Evolutionary conservation across 225 moss, liverwort and hornwort species (phyloP).

Genomic region (Bryum argenteum): DNA sequence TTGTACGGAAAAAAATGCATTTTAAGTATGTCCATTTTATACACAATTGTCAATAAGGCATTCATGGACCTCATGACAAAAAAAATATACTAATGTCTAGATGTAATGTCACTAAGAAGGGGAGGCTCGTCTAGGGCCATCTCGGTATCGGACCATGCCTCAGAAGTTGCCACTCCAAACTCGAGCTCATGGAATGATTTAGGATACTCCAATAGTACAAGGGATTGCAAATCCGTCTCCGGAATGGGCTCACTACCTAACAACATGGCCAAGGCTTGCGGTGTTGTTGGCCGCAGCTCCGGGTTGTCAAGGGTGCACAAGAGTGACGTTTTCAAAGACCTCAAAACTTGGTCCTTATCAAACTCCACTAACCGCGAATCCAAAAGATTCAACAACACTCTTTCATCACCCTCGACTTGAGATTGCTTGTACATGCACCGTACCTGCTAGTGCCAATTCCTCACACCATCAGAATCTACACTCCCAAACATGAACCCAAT

Average conservation of each 20-base stretch:
- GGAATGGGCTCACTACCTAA: slow-evolving; percentile 32
- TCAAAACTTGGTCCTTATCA: slow-evolving; percentile 34
- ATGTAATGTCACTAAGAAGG: slow-evolving; percentile 19
- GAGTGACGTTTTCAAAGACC: slow-evolving; percentile 45
- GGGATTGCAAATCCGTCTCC: slow-evolving; percentile 37
- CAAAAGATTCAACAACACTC: slow-evolving; percentile 33
- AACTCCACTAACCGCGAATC: slow-evolving; percentile 33
- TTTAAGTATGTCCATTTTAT: too few relatives aligned
- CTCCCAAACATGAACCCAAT: background rate
- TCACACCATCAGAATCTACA: background rate
- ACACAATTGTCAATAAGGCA: too few relatives aligned
- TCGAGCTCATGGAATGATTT: slow-evolving; percentile 22
- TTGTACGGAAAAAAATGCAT: too few relatives aligned
- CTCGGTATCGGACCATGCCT: slow-evolving; percentile 24
- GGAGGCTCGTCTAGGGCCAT: slow-evolving; percentile 20
- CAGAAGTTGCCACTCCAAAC: background rate
- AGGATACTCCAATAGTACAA: slow-evolving; percentile 32
- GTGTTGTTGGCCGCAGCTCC: slow-evolving; percentile 33
- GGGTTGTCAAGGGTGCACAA: slow-evolving; percentile 51
- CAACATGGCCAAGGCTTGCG: slow-evolving; percentile 34
- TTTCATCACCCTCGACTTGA: slow-evolving; percentile 7
- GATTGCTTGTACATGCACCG: slow-evolving; percentile 49
- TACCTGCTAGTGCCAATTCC: slow-evolving; percentile 26
- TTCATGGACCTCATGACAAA: too few relatives aligned
- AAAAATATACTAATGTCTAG: background rate